A percentile compares a stretch with the other conserved stretches of the same genome.
Evolutionary conservation across 2,329 filamentous ascomycete species (phyloP).

Genomic region (Arthrinium phaeospermum): DNA sequence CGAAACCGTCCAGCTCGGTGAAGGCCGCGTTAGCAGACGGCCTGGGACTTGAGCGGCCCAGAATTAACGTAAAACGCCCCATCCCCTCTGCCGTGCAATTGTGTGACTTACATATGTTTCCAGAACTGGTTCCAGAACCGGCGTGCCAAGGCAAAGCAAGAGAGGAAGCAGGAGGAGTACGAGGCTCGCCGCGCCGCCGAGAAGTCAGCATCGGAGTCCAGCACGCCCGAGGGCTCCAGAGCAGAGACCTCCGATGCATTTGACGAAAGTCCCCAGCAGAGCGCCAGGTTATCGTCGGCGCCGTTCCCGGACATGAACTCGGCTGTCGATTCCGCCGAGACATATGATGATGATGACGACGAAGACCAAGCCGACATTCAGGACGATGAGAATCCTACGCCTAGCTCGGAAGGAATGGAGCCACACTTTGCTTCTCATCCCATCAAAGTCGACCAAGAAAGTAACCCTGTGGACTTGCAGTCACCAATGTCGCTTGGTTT

Average conservation of each 20-base stretch:
- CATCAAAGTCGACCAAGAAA: slow-evolving; percentile 8
- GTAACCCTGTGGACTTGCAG: background rate
- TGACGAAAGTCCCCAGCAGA: slow-evolving; percentile 39
- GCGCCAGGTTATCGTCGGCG: slow-evolving; percentile 44
- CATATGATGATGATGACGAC: background rate
- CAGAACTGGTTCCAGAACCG: slow-evolving; percentile 75
- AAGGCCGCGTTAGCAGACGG: slow-evolving; percentile 67
- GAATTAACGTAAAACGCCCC: slow-evolving; percentile 61
- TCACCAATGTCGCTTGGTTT: slow-evolving; percentile 16
- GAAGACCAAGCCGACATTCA: background rate
- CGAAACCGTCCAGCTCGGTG: slow-evolving; percentile 66
- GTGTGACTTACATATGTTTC: slow-evolving; percentile 27
- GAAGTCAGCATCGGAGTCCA: slow-evolving; percentile 26
- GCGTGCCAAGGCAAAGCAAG: slow-evolving; percentile 68
- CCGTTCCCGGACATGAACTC: slow-evolving; percentile 39
- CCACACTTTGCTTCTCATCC: slow-evolving; percentile 12
- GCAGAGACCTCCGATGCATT: slow-evolving; percentile 30
- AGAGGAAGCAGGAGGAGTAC: slow-evolving; percentile 60
- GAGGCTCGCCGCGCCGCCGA: slow-evolving; percentile 51
- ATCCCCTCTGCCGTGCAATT: background rate
- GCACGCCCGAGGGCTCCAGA: slow-evolving; percentile 17
- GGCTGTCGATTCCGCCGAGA: slow-evolving; percentile 26
- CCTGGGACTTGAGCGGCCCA: slow-evolving; percentile 66
- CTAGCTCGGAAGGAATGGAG: slow-evolving; percentile 4
- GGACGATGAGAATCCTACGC: slow-evolving; percentile 7